Evolutionary conservation across 352 stramenopile species (phyloP).

Genomic region (Phytophthora hybrid): DNA sequence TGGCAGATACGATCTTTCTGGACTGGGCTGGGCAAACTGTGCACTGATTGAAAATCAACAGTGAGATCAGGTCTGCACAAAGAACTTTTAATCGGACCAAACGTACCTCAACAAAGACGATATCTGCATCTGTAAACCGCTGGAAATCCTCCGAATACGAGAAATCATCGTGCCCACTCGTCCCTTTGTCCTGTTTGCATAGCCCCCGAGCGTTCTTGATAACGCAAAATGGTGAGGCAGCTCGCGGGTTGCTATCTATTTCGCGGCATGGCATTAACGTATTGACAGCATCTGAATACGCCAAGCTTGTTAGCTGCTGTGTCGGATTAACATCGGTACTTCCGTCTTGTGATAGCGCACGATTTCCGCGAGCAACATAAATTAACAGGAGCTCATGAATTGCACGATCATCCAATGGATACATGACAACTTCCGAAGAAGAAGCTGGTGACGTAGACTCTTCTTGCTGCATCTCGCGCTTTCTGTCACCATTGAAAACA

Average conservation of each 20-base stretch:
- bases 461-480: neutral
- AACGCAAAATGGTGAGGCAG: conserved; percentile 23
- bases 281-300: conserved; percentile 43
- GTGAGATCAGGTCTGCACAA: neutral
- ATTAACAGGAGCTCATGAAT: conserved; percentile 52
- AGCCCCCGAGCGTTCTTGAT: conserved; percentile 43
- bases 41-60: conserved; percentile 10
- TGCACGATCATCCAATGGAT: conserved; percentile 25
- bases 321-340: neutral
- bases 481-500: neutral
- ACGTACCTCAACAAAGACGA: conserved; percentile 41
- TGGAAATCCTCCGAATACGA: conserved; percentile 10
- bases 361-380: conserved; percentile 39
- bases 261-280: conserved; percentile 26
- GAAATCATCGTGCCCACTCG: conserved; percentile 2
- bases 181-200: conserved; percentile 17
- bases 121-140: conserved; percentile 26
- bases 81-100: neutral
- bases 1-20: neutral
- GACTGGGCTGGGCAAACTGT: conserved; percentile 1
- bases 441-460: neutral
- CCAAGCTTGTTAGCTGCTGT: conserved; percentile 38
- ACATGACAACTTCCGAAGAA: conserved; percentile 26
- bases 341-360: neutral
- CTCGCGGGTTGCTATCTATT: neutral